Evolutionary conservation across 73 alveolate species (phyloP).

Genomic region (Symbiodinium pilosum): DNA sequence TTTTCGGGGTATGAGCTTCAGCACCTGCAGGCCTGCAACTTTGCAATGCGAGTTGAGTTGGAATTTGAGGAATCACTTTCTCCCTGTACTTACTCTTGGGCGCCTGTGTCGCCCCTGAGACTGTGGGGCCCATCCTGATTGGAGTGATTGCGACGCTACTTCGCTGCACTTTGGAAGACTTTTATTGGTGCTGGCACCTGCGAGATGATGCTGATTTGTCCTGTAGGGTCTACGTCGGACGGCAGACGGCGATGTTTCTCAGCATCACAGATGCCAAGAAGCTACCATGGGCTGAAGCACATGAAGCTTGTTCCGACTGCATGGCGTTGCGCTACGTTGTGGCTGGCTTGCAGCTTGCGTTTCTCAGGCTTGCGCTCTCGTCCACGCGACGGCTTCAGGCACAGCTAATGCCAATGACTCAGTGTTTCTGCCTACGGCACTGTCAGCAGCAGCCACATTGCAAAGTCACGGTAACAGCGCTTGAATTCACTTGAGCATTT

Average conservation of each 20-base stretch:
- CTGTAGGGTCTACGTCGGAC: background rate
- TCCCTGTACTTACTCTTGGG: background rate
- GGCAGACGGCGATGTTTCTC: background rate
- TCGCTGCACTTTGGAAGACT: background rate
- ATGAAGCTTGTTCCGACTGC: background rate
- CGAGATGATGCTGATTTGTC: background rate
- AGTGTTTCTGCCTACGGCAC: too few species aligned
- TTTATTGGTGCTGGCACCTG: too few species aligned
- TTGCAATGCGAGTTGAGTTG: background rate
- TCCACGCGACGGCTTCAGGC: background rate
- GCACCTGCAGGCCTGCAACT: background rate
- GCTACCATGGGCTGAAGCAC: background rate
- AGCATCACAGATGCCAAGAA: background rate
- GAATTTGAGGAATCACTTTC: background rate
- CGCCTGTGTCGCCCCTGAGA: slow-evolving; percentile 2
- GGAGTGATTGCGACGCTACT: background rate
- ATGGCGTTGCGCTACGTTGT: background rate
- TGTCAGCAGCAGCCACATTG: too few species aligned
- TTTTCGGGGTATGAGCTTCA: too few species aligned
- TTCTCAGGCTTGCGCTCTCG: background rate
- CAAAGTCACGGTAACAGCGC: too few species aligned
- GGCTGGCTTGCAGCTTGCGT: background rate
- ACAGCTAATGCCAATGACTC: background rate
- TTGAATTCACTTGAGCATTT: too few species aligned
- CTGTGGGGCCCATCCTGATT: background rate